Percentiles rank a stretch among this genome's conserved stretches.
Conservation (phyloP, 2,329 filamentous ascomycete genomes). For the Trichoderma simmonsii region DNA sequence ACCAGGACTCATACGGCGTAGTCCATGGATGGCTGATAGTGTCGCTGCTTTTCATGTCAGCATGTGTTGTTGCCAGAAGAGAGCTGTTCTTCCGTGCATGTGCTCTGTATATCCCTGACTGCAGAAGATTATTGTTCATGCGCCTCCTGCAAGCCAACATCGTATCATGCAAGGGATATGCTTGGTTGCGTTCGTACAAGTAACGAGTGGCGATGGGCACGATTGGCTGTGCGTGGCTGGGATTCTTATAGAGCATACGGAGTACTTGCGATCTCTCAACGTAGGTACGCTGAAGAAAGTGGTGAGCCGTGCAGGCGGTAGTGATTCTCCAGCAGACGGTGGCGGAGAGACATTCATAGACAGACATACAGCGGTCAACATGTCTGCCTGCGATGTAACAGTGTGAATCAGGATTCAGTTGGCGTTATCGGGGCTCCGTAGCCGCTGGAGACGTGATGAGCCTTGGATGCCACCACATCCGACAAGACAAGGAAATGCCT, state of each 20-base stretch:
- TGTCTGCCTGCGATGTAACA: not conserved
- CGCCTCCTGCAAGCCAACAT: not conserved
- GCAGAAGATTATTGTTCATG: not conserved
- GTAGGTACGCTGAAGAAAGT: not conserved
- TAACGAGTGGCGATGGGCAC: not conserved
- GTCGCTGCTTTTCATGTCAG: not conserved
- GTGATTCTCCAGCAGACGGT: not conserved
- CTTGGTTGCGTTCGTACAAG: not conserved
- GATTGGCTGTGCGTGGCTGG: not conserved
- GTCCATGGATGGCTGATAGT: not conserved
- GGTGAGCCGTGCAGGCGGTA: not conserved
- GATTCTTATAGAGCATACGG: not conserved
- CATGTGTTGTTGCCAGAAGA: not conserved
- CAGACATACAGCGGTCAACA: not conserved
- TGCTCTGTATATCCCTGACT: not conserved
- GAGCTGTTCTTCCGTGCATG: not conserved
- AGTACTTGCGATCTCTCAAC: not conserved
- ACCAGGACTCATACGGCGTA: not conserved
- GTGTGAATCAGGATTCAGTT: not conserved
- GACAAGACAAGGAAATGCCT: constrained; percentile 17
- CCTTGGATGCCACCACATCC: not conserved
- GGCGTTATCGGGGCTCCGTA: not conserved
- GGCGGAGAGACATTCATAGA: not conserved
- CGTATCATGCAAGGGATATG: not conserved
- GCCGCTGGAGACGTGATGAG: not conserved